Base-by-base conservation (phyloP, 164 flowering plant genomes). In the Piper betle region DNA sequence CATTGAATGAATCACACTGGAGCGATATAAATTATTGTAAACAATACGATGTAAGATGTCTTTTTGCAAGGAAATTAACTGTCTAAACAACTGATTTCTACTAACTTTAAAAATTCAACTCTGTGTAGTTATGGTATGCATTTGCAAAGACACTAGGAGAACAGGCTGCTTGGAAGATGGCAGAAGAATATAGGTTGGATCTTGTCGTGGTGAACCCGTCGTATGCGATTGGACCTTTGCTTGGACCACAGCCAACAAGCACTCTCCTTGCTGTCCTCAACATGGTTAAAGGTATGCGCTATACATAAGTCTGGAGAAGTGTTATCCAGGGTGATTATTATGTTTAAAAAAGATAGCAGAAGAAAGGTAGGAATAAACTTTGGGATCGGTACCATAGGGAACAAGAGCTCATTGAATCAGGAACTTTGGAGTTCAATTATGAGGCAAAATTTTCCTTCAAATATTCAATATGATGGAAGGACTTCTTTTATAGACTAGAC, bases 1-100 rank as follows among this genome's bases (percentile, higher is more conserved):
- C 89, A 61, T 87, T 90, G 18, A 85, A 82, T 52, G 97, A 93
- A 64, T 81, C 96, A 3, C 97, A 88, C 58, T 93, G 97, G 97
- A 87, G 86, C 42, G 96, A 93, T 70, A 73, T 76, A 0, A 92
- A 88, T 9, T 93, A 88, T 72, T 90, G 99, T 80, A 80, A 82
- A 72, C 74, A 55, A 39, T 17, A 86, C 80, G 82, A 86, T 55
- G 99, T 90, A 84, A 64, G 55, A 1, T 52, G 20, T 10, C 50
- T 46, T 2, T 46, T 46, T 10, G 50, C 50, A 46, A 6, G 10
- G 11, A 10, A 46, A 15, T 2, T 15, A 10, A 12, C 15, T 10
- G 50, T 46, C 50, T 15, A 46, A 46, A 46, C 15, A 46, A 46
- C 3, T 0, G 3, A 10, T 46, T 9, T 46, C 46, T 12, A 46